Evolutionary conservation across 306 rosid genomes (phyloP), one percentile per base, ranked within the genome.

Genomic region (Elaeagnus macrophylla): DNA sequence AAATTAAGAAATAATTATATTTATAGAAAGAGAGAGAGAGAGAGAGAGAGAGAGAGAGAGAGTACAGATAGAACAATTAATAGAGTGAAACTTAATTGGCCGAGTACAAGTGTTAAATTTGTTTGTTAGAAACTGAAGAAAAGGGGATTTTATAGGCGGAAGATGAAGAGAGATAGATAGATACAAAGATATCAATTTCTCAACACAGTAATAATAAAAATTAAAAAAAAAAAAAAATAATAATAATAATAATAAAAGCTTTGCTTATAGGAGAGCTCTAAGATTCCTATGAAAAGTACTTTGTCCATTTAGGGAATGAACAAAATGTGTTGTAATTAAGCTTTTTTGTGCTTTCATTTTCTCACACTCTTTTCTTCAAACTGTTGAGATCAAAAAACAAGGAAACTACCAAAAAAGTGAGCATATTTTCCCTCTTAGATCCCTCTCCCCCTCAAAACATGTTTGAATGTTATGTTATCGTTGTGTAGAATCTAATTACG

Each of bases 131-230:
- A n/a, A n/a, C n/a, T 4, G 49, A 72, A 62, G 65, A 55, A 12
- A 51, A 39, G 41, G 67, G 65, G 62, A 42, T 69, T 85, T 60
- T 85, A 81, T 85, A 81, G 76, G 63, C 74, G 42, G 1, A 54
- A 54, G 17, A 48, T 17, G 36, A 12, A 20, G 45, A 25, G 49
- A 55, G 14, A 49, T 25, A 43, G 11, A 46, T 10, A 41, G 60
- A 49, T 52, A 45, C 45, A 32, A n/a, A n/a, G n/a, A 5, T 25
- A 25, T 25, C 32, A 25, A 25, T 25, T 25, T 25, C 32, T 25
- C 2, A 0, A 25, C 32, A 25, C 32, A 25, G 32, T 25, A 25
- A 3, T 25, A 25, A 25, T 25, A 25, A 25, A 25, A n/a, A n/a
- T n/a, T n/a, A n/a, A n/a, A n/a, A n/a, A n/a, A n/a, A n/a, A n/a